Conservation (phyloP, 2,329 filamentous ascomycete species). For the Colletotrichum sp. region DNA sequence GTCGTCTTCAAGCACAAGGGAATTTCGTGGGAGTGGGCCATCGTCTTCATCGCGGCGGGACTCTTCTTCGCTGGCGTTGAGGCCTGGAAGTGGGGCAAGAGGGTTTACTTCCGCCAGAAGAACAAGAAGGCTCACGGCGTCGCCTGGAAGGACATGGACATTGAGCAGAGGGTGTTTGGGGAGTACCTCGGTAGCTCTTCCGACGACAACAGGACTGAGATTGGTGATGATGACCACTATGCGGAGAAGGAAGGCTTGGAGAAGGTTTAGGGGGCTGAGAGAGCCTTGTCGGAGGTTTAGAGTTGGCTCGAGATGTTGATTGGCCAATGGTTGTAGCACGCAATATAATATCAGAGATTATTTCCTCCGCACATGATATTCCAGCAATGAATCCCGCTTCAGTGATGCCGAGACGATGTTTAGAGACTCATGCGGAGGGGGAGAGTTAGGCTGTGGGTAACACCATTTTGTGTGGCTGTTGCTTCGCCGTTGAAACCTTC, state of each 20-base stretch:
- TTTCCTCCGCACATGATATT: no score
- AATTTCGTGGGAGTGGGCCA: constrained; percentile 47
- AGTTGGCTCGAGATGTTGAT: background rate
- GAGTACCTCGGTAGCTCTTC: background rate
- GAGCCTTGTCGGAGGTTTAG: background rate
- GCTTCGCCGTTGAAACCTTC: no score
- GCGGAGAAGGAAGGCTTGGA: background rate
- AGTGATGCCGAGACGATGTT: no score
- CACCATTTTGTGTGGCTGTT: rapidly evolving
- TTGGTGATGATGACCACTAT: background rate
- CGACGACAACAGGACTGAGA: background rate
- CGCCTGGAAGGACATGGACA: constrained; percentile 11
- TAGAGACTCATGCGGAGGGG: no score
- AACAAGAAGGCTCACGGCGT: background rate
- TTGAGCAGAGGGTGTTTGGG: constrained; percentile 17
- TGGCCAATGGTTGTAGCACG: no score
- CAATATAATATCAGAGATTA: no score
- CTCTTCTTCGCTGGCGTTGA: constrained; percentile 57
- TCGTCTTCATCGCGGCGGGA: constrained; percentile 50
- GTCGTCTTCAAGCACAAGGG: constrained; percentile 55
- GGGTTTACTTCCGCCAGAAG: constrained; percentile 26
- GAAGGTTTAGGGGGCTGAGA: background rate
- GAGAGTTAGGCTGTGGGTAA: rapidly evolving
- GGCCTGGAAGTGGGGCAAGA: constrained; percentile 55
- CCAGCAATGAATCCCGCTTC: no score